Percentiles rank a stretch among this genome's conserved stretches.
Evolutionary conservation across 768 basidiomycete species (phyloP).

Genomic region (Tylopilus rubrobrunneus): DNA sequence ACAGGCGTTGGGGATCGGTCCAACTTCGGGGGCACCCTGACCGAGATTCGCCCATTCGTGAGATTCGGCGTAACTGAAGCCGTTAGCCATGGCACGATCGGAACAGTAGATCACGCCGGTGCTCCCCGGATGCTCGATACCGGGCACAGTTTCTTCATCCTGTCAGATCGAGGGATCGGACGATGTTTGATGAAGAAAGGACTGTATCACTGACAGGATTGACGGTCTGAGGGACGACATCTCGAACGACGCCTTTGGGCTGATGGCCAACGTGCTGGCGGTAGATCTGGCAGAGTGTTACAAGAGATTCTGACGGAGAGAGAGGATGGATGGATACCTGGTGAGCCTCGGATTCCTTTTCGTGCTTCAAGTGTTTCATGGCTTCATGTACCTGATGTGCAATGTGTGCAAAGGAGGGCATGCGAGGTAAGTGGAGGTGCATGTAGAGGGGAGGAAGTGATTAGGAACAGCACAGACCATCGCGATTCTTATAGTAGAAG

Average conservation of each 20-base stretch:
- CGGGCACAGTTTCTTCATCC: slow-evolving; percentile 89
- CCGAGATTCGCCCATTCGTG: slow-evolving; percentile 88
- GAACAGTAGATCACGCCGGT: slow-evolving; percentile 81
- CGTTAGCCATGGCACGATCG: slow-evolving; percentile 93
- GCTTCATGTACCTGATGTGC: slow-evolving; percentile 62
- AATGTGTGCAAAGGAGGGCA: slow-evolving; percentile 30
- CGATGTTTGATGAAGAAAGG: background rate
- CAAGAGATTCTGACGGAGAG: background rate
- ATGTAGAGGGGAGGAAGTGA: slow-evolving; percentile 8
- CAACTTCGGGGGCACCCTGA: slow-evolving; percentile 91
- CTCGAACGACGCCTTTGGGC: slow-evolving; percentile 61
- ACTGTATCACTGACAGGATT: slow-evolving; percentile 51
- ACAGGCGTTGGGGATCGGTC: slow-evolving; percentile 73
- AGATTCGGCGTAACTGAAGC: slow-evolving; percentile 74
- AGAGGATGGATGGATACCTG: slow-evolving; percentile 41
- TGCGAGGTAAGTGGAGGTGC: slow-evolving; percentile 29
- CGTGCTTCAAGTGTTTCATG: slow-evolving; percentile 64
- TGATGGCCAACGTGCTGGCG: slow-evolving; percentile 69
- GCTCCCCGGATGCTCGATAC: slow-evolving; percentile 72
- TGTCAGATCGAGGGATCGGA: slow-evolving; percentile 24
- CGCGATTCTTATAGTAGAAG: slow-evolving; percentile 39
- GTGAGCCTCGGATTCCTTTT: slow-evolving; percentile 87
- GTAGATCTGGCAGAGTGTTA: slow-evolving; percentile 53
- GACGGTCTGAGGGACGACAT: slow-evolving; percentile 60
- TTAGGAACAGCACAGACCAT: slow-evolving; percentile 30